Conservation (phyloP, 768 basidiomycete species). For the Mycena venus region DNA sequence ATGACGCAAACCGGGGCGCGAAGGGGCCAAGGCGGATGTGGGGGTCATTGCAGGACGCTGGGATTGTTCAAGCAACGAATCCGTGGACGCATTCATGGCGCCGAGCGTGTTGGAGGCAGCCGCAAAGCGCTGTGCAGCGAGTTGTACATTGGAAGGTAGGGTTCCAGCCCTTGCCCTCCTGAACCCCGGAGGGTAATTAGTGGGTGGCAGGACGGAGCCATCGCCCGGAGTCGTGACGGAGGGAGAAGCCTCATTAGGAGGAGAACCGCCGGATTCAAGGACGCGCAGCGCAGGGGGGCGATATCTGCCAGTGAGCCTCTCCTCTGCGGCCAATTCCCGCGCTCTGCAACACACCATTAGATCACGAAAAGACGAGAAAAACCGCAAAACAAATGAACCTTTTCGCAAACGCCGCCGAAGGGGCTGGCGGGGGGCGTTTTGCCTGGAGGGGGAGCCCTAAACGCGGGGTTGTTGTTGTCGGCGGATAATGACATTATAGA, state of each 20-base stretch:
- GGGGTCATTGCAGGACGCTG: constrained; percentile 65
- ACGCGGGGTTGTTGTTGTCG: constrained; percentile 85
- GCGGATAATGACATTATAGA: constrained; percentile 94
- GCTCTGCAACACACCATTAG: constrained; percentile 64
- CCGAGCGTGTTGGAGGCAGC: constrained; percentile 72
- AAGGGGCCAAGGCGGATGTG: constrained; percentile 58
- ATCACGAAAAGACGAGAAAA: constrained; percentile 29
- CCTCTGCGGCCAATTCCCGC: constrained; percentile 87
- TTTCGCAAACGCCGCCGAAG: constrained; percentile 91
- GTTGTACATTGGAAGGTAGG: constrained; percentile 94
- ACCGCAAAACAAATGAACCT: constrained; percentile 60
- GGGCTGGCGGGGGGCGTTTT: constrained; percentile 93
- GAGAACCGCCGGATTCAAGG: constrained; percentile 77
- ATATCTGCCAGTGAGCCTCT: constrained; percentile 75
- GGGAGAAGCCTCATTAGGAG: constrained; percentile 75
- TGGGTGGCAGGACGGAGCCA: constrained; percentile 70
- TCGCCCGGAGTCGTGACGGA: constrained; percentile 72
- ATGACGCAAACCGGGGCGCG: constrained; percentile 81
- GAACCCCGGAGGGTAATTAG: constrained; percentile 88
- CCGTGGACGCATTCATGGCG: constrained; percentile 57
- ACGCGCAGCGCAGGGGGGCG: constrained; percentile 86
- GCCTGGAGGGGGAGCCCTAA: constrained; percentile 82
- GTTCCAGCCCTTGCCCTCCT: constrained; percentile 97
- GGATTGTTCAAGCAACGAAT: constrained; percentile 61
- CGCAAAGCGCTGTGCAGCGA: constrained; percentile 86